Conservation (phyloP, 2,329 filamentous ascomycete genomes). For the Arthrinium phaeospermum region DNA sequence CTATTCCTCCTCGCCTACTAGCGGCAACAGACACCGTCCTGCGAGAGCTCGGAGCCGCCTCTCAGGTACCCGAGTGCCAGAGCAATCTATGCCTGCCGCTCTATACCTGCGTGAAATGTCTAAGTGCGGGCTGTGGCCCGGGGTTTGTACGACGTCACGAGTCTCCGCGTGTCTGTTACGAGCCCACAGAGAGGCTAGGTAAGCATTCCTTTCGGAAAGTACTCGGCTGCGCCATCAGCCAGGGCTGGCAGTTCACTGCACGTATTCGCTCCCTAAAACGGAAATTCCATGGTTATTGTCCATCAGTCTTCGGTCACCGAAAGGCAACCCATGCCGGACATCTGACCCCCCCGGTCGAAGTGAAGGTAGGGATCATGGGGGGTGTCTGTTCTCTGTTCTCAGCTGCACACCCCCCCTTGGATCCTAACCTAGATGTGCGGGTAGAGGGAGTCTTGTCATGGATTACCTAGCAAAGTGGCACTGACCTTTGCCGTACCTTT, state of each 20-base stretch:
- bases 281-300: slow-evolving; percentile 44
- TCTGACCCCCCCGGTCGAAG: slow-evolving; percentile 37
- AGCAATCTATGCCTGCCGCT: background rate
- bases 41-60: background rate
- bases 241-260: slow-evolving; percentile 3
- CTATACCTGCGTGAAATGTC: slow-evolving; percentile 6
- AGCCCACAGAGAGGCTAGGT: slow-evolving; percentile 1
- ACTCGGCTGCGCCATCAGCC: background rate
- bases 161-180: slow-evolving; percentile 5
- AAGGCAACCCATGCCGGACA: slow-evolving; percentile 43
- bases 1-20: background rate
- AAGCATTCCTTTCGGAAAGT: background rate
- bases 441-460: slow-evolving; percentile 13
- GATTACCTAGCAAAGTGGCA: slow-evolving; percentile 25
- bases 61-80: background rate
- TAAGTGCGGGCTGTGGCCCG: slow-evolving; percentile 6
- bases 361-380: slow-evolving; percentile 33
- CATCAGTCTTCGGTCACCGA: slow-evolving; percentile 53
- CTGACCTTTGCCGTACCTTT: slow-evolving; percentile 34
- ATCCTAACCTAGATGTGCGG: slow-evolving; percentile 9
- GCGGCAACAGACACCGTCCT: background rate
- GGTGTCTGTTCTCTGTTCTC: slow-evolving; percentile 29
- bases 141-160: slow-evolving; percentile 8
- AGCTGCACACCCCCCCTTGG: slow-evolving; percentile 14
- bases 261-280: slow-evolving; percentile 37